phyloP scores from a whole-genome alignment of 345 rosid genomes.

The Corchorus olitorius region DNA sequence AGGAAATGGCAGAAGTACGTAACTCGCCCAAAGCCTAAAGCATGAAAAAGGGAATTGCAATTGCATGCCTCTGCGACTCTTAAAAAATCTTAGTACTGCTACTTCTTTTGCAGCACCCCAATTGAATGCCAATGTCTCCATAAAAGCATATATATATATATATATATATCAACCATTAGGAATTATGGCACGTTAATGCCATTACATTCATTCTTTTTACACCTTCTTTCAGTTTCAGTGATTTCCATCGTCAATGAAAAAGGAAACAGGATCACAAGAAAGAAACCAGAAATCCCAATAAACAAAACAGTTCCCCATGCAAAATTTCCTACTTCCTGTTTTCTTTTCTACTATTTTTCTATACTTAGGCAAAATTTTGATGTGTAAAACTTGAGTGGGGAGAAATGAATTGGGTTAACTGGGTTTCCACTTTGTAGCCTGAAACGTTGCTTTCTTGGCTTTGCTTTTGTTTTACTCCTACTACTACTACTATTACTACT shows the following conservation, averaged over 20 bases:
- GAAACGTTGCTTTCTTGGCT: conserved; percentile 37
- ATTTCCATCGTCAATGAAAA: neutral
- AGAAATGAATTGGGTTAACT: too few species aligned
- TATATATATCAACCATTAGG: too few species aligned
- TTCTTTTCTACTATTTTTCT: too few species aligned
- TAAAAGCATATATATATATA: too few species aligned
- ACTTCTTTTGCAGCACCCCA: too few species aligned
- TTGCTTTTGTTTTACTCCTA: conserved; percentile 14
- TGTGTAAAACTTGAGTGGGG: neutral
- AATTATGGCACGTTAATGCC: too few species aligned
- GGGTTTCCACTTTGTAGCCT: neutral
- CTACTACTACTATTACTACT: neutral
- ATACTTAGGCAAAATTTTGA: neutral
- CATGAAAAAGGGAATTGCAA: neutral
- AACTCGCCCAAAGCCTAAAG: neutral
- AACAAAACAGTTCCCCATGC: conserved; percentile 1
- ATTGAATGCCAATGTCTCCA: too few species aligned
- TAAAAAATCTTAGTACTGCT: neutral
- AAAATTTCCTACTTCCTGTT: neutral
- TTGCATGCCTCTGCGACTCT: neutral
- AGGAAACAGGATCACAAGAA: neutral
- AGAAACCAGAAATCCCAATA: neutral
- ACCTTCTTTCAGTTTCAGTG: too few species aligned
- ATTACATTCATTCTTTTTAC: too few species aligned
- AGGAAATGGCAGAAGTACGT: too few species aligned